A percentile compares a stretch with the other conserved stretches of the same genome.
Evolutionary conservation across 2,329 filamentous ascomycete genomes (phyloP).

Genomic region (Aureobasidium zeae): DNA sequence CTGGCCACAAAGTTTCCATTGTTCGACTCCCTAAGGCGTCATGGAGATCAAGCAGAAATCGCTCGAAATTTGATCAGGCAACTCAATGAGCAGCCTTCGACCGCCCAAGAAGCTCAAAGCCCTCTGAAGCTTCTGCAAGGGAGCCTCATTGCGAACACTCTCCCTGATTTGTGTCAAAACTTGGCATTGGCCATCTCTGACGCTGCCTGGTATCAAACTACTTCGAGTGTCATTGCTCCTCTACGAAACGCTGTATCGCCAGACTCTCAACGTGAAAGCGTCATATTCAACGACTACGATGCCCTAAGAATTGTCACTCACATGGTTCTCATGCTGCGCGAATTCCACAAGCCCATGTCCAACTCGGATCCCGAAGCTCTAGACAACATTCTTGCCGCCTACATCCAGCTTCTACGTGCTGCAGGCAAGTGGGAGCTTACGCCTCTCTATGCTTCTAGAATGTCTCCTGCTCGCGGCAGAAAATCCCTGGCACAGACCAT

Average conservation of each 20-base stretch:
- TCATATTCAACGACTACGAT: constrained; percentile 33
- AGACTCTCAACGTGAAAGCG: constrained; percentile 20
- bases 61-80: constrained; percentile 41
- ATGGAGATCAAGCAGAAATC: constrained; percentile 41
- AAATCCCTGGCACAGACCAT: constrained; percentile 67
- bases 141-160: constrained; percentile 57
- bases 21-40: constrained; percentile 56
- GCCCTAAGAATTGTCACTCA: constrained; percentile 39
- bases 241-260: constrained; percentile 13
- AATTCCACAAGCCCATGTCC: constrained; percentile 23
- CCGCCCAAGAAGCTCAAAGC: constrained; percentile 49
- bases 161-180: constrained; percentile 35
- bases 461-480: constrained; percentile 56
- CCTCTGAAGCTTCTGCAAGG: constrained; percentile 70
- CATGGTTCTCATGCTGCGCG: constrained; percentile 58
- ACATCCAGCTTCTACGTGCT: constrained; percentile 69
- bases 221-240: constrained; percentile 18
- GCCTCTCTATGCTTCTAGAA: constrained; percentile 77
- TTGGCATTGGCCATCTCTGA: constrained; percentile 37
- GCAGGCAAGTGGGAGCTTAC: constrained; percentile 67
- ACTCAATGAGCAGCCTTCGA: constrained; percentile 49
- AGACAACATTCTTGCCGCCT: constrained; percentile 64
- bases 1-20: constrained; percentile 51
- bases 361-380: constrained; percentile 30
- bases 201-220: constrained; percentile 21